Percentiles rank a stretch among this genome's conserved stretches.
These are phyloP conservation scores for Penicillium sp. DNA, from an alignment of 2,329 filamentous ascomycete species.

Conservation along the genomic window DNA sequence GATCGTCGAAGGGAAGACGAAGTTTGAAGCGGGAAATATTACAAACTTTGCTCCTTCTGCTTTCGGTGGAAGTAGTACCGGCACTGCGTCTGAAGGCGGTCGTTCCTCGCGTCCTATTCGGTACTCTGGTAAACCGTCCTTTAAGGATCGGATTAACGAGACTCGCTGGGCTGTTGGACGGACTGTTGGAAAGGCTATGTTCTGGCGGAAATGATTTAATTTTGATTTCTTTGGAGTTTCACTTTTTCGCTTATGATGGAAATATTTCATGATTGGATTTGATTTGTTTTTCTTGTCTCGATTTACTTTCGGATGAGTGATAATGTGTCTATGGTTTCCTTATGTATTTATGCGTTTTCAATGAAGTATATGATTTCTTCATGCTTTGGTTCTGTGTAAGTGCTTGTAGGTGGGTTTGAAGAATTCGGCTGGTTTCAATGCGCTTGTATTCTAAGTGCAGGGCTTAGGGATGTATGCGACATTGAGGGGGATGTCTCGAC, in stretches of 20 bases:
- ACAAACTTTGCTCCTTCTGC: constrained; percentile 23
- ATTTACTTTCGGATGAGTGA: too few relatives aligned
- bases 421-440: too few relatives aligned
- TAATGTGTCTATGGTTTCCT: too few relatives aligned
- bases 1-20: constrained; percentile 79
- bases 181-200: constrained; percentile 34
- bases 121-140: constrained; percentile 31
- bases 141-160: constrained; percentile 36
- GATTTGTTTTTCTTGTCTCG: neutral
- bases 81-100: constrained; percentile 16
- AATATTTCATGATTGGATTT: constrained; percentile 18
- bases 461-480: too few relatives aligned
- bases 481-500: too few relatives aligned
- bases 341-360: too few relatives aligned
- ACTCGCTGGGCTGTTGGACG: constrained; percentile 33
- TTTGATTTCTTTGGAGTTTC: constrained; percentile 6
- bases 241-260: constrained; percentile 14
- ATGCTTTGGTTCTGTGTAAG: too few relatives aligned
- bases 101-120: constrained; percentile 18
- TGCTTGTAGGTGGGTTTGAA: too few relatives aligned
- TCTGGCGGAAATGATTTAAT: constrained; percentile 34
- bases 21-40: constrained; percentile 43
- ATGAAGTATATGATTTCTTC: too few relatives aligned
- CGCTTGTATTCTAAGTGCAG: too few relatives aligned
- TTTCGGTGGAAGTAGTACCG: constrained; percentile 7